A percentile compares a stretch with the other conserved stretches of the same genome.
Conservation (phyloP, 176 grass and related monocot genomes). For the Rhynchospora tenuis region DNA sequence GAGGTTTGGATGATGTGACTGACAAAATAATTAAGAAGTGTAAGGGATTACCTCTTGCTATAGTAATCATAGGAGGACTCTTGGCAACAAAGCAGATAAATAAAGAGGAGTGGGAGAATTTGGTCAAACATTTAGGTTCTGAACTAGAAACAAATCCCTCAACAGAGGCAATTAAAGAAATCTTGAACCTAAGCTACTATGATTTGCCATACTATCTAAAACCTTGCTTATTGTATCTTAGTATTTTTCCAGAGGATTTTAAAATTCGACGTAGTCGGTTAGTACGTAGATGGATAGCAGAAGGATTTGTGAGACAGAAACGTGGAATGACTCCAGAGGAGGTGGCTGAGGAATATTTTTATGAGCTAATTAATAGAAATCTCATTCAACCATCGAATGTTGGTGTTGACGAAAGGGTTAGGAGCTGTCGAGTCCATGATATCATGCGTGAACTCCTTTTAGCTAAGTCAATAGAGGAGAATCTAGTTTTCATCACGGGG, state of each 20-base stretch:
- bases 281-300: slow-evolving; percentile 40
- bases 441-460: slow-evolving; percentile 28
- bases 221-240: slow-evolving; percentile 43
- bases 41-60: slow-evolving; percentile 36
- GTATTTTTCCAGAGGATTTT: slow-evolving; percentile 42
- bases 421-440: slow-evolving; percentile 32
- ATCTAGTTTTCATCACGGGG: slow-evolving; percentile 17
- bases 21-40: slow-evolving; percentile 33
- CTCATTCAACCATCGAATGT: slow-evolving; percentile 29
- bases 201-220: slow-evolving; percentile 40
- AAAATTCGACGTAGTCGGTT: slow-evolving; percentile 31
- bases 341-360: slow-evolving; percentile 24
- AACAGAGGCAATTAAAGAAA: slow-evolving; percentile 1
- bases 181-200: slow-evolving; percentile 39
- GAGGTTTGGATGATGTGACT: not conserved
- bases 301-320: slow-evolving; percentile 29
- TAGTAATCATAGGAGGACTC: slow-evolving; percentile 44
- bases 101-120: slow-evolving; percentile 29
- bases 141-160: slow-evolving; percentile 30
- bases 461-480: slow-evolving; percentile 30
- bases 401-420: not conserved
- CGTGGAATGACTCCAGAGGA: slow-evolving; percentile 23
- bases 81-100: slow-evolving; percentile 32
- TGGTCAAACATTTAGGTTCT: slow-evolving; percentile 23
- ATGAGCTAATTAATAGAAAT: slow-evolving; percentile 37